Evolutionary conservation across 495 filamentous ascomycete species (phyloP), one percentile per base, ranked within the genome.

Genomic region (Chaetomium fimeti): DNA sequence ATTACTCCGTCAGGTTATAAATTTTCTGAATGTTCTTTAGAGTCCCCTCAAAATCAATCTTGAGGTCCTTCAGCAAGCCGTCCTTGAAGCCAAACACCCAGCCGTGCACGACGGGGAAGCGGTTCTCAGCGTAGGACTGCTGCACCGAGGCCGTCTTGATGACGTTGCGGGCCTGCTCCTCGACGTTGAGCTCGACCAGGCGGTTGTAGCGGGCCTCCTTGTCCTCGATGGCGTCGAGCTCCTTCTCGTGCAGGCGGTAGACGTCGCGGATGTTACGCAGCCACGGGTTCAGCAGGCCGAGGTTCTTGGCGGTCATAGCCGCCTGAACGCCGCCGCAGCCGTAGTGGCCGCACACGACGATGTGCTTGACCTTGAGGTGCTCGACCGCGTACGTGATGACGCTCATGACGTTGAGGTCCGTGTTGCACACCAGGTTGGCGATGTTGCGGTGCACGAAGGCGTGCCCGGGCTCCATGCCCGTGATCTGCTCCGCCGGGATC

Each of bases 371-470:
- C 68, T 84, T 64, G 24, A 88, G 75, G 63, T 87, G 80, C 63
- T 76, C 70, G 9, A 87, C 83, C 29, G 85, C 85, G 70, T 86
- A 88, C 55, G 84, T 78, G 66, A 88, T 84, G 66, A 86, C 85
- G 74, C 78, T 82, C 79, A 88, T 84, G 58, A 81, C 82, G 72
- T 84, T 85, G 42, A 86, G 78, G 60, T 86, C 83, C 49, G 77
- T 84, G 71, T 80, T 82, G 71, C 80, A 78, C 49, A 87, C 81
- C 53, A 88, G 71, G 77, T 87, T 87, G 63, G 84, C 85, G 66
- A 88, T 87, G 79, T 87, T 87, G 70, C 84, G 80, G 73, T 87
- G 84, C 58, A 86, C 79, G 69, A 87, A 87, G 59, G 81, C 80
- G 57, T 87, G 84, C 54, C 85, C 85, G 48, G 85, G 81, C 38